Conservation (phyloP, 441 rosid species). For the Gossypium armourianum region DNA sequence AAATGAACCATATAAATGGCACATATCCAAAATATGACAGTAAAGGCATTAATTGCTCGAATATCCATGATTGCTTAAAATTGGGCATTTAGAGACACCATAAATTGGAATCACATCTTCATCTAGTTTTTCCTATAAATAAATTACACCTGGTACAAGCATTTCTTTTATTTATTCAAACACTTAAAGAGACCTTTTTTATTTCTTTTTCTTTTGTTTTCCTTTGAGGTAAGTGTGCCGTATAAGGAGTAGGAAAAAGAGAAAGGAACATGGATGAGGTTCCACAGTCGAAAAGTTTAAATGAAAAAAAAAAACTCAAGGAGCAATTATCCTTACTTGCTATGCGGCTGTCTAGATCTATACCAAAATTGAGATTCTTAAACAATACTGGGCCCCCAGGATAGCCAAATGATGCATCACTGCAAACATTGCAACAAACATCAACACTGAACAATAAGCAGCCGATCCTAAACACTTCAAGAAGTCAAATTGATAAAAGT, state of each 20-base stretch:
- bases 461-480: slow-evolving; percentile 5
- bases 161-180: not conserved
- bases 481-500: not conserved
- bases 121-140: not conserved
- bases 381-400: slow-evolving; percentile 77
- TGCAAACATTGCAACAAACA: slow-evolving; percentile 31
- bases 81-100: not conserved
- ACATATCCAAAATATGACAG: not conserved
- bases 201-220: not conserved
- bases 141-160: not conserved
- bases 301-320: not conserved
- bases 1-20: not conserved
- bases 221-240: not conserved
- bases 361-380: slow-evolving; percentile 89
- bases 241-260: not conserved
- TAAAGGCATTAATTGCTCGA: not conserved
- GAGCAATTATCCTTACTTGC: slow-evolving; percentile 58
- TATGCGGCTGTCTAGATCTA: slow-evolving; percentile 88
- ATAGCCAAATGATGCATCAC: slow-evolving; percentile 97
- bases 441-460: slow-evolving; percentile 7
- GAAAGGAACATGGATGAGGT: not conserved
- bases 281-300: not conserved
- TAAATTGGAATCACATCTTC: not conserved
- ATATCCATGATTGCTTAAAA: not conserved
- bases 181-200: not conserved